These are phyloP conservation scores for Heterobasidion occidentale DNA, from an alignment of 1,284 basidiomycete genomes.

Conservation along the genomic window DNA sequence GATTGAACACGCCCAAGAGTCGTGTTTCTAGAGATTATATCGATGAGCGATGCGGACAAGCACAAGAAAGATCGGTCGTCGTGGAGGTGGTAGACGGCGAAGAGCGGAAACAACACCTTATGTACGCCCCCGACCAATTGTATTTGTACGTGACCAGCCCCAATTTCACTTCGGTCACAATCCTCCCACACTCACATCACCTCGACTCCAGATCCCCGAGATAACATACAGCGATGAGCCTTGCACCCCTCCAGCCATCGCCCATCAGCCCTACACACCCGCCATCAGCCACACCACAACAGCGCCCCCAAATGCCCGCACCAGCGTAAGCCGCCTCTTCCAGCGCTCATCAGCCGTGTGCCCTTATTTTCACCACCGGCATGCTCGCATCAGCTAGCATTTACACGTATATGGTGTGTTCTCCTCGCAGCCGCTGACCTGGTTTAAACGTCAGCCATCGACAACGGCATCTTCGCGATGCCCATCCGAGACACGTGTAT, in stretches of 20 bases:
- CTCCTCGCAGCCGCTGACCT: neutral
- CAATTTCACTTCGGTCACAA: neutral
- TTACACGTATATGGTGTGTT: neutral
- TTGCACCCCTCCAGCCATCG: too few species aligned
- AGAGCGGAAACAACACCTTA: neutral
- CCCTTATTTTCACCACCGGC: too few species aligned
- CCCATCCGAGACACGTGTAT: neutral
- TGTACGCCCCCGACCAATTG: neutral
- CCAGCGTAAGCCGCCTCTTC: neutral
- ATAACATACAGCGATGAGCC: too few species aligned
- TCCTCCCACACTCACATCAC: neutral
- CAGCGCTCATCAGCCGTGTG: neutral
- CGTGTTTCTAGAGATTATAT: neutral
- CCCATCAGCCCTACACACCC: too few species aligned
- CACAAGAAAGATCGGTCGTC: neutral
- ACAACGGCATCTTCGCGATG: neutral
- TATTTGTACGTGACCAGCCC: neutral
- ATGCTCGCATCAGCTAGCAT: neutral
- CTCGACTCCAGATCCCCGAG: neutral
- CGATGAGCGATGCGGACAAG: neutral
- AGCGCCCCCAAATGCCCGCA: too few species aligned
- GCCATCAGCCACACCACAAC: too few species aligned
- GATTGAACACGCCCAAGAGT: neutral
- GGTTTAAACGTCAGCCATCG: neutral
- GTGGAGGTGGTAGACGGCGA: neutral